These are phyloP conservation scores for Macrotyloma uniflorum DNA, from an alignment of 306 rosid genomes.

Conservation along the genomic window DNA sequence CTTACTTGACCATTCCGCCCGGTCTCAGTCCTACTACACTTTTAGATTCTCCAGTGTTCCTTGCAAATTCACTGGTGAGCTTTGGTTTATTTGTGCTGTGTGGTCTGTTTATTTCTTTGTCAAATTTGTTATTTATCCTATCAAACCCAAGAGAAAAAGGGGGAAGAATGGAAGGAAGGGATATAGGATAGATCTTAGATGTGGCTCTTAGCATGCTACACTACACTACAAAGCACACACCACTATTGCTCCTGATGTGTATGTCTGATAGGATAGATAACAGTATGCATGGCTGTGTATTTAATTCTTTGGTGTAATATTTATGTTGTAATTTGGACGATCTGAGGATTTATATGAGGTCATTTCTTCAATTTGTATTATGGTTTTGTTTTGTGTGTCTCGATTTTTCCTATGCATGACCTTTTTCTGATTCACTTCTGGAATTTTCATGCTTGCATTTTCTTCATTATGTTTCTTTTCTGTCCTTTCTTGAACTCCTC, in stretches of 20 bases:
- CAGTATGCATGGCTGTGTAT: background rate
- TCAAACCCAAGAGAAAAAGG: background rate
- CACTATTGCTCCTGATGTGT: background rate
- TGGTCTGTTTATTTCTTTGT: conserved; percentile 16
- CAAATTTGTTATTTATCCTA: conserved; percentile 1
- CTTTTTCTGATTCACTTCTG: conserved; percentile 7
- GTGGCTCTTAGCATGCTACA: background rate
- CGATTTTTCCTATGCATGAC: background rate
- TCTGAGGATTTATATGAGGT: background rate
- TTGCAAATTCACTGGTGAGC: conserved; percentile 83
- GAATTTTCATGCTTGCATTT: background rate
- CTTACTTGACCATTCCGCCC: conserved; percentile 86
- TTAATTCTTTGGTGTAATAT: conserved; percentile 8
- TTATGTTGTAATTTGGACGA: background rate
- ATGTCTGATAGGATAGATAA: background rate
- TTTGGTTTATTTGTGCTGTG: conserved; percentile 7
- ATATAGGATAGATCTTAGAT: conserved; percentile 15
- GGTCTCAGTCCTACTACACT: conserved; percentile 97
- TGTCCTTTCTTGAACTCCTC: background rate
- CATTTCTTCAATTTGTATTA: conserved; percentile 5
- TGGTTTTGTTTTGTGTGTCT: background rate
- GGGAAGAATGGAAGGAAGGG: background rate
- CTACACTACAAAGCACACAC: background rate
- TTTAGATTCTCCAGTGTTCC: conserved; percentile 92
- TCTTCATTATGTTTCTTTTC: background rate